phyloP scores from a whole-genome alignment of 345 rosid genomes.

The Mallotus nudiflorus region DNA sequence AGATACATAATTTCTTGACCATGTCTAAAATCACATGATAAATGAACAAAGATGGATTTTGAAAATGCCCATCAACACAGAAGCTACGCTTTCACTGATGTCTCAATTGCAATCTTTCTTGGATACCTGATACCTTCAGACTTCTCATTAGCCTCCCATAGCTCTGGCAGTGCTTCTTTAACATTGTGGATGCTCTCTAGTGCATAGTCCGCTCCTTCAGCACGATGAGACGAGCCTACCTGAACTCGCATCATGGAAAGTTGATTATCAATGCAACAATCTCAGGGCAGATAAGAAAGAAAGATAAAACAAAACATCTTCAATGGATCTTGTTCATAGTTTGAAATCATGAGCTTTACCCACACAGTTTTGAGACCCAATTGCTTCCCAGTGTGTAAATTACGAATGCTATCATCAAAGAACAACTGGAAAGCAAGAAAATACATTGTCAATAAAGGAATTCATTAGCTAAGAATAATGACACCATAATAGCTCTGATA shows the following conservation, averaged over 20 bases:
- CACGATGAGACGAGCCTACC: constrained; percentile 68
- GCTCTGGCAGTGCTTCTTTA: constrained; percentile 73
- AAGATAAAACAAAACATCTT: neutral
- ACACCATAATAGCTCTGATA: too few species aligned
- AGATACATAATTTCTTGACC: neutral
- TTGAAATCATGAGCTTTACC: constrained; percentile 19
- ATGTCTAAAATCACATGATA: neutral
- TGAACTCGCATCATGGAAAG: constrained; percentile 13
- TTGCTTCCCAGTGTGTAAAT: constrained; percentile 17
- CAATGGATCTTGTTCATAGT: neutral
- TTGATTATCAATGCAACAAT: neutral
- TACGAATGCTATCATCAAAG: constrained; percentile 31
- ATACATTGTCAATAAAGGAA: neutral
- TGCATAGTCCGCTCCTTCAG: constrained; percentile 64
- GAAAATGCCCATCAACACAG: neutral
- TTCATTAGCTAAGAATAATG: neutral
- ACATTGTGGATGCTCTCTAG: constrained; percentile 82
- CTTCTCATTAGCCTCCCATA: constrained; percentile 54
- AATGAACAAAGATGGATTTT: neutral
- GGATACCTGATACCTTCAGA: constrained; percentile 48
- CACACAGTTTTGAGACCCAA: constrained; percentile 23
- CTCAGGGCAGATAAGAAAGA: too few species aligned
- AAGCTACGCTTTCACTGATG: constrained; percentile 63
- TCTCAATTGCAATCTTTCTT: constrained; percentile 58
- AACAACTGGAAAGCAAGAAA: constrained; percentile 20